Conservation (phyloP, 306 rosid species). For the Malus sylvestris region DNA sequence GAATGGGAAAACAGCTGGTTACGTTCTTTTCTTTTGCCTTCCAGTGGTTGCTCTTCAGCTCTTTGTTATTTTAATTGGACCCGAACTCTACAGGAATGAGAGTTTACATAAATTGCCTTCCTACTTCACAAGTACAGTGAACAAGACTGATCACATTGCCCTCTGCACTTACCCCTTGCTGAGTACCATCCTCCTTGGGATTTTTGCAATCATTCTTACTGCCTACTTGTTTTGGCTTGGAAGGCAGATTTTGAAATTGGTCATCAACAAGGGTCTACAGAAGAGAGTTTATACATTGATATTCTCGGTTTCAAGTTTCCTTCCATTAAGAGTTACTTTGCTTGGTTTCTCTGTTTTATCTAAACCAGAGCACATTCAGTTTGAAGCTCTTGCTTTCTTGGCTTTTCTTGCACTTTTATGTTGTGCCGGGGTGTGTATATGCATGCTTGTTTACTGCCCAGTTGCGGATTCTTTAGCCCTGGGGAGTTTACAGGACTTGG, state of each 20-base stretch:
- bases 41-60: slow-evolving; percentile 86
- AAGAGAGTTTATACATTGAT: slow-evolving; percentile 85
- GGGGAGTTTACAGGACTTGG: slow-evolving; percentile 75
- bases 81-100: slow-evolving; percentile 40
- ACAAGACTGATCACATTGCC: slow-evolving; percentile 33
- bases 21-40: slow-evolving; percentile 67
- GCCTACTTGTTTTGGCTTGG: slow-evolving; percentile 95
- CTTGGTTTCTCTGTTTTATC: slow-evolving; percentile 86
- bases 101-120: slow-evolving; percentile 42
- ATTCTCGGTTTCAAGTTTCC: slow-evolving; percentile 77
- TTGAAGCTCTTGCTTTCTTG: slow-evolving; percentile 81
- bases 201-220: slow-evolving; percentile 69
- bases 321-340: slow-evolving; percentile 85
- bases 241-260: slow-evolving; percentile 87
- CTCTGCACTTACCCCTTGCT: slow-evolving; percentile 92
- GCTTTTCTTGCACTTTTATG: slow-evolving; percentile 86
- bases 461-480: slow-evolving; percentile 86
- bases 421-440: slow-evolving; percentile 81
- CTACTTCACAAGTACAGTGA: slow-evolving; percentile 52
- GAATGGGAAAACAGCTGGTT: slow-evolving; percentile 74
- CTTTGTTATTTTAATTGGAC: slow-evolving; percentile 60
- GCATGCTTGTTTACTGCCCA: slow-evolving; percentile 88
- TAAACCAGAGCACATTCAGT: slow-evolving; percentile 63
- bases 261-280: slow-evolving; percentile 92
- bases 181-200: slow-evolving; percentile 74